These are phyloP conservation scores for Spirogloea muscicola DNA, from an alignment of 139 green algal genomes.

Conservation along the genomic window DNA sequence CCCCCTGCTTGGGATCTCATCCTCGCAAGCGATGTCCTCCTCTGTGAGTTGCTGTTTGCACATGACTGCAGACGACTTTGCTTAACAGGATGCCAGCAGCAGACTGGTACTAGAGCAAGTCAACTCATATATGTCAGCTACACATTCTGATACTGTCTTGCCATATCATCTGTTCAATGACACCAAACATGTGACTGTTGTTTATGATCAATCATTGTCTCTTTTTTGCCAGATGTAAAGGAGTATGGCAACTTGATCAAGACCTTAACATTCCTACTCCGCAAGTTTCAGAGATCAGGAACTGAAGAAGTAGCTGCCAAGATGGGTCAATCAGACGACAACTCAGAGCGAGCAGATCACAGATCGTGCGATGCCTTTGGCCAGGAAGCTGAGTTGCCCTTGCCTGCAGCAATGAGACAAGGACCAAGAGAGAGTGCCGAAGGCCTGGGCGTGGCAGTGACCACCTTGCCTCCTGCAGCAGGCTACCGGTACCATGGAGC, in stretches of 20 bases:
- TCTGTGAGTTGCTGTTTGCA: no score
- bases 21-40: slow-evolving; percentile 41
- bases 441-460: neutral
- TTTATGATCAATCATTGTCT: slow-evolving; percentile 13
- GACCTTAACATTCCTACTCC: slow-evolving; percentile 37
- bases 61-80: no score
- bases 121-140: no score
- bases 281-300: neutral
- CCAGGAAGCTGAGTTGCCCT: no score
- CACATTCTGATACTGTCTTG: no score
- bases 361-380: no score
- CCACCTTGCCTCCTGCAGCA: neutral
- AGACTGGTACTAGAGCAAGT: no score
- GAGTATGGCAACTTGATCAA: slow-evolving; percentile 39
- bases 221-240: slow-evolving; percentile 44
- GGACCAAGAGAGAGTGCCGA: neutral
- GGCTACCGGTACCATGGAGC: neutral
- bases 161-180: no score
- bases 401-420: neutral
- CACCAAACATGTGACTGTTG: no score
- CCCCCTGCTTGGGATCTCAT: slow-evolving; percentile 39
- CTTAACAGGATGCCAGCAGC: no score
- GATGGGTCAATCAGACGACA: no score
- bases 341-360: no score
- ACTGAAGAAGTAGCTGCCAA: neutral